These are phyloP conservation scores for Leishmania lainsoni DNA, from an alignment of 208 protist species.

Conservation along the genomic window DNA sequence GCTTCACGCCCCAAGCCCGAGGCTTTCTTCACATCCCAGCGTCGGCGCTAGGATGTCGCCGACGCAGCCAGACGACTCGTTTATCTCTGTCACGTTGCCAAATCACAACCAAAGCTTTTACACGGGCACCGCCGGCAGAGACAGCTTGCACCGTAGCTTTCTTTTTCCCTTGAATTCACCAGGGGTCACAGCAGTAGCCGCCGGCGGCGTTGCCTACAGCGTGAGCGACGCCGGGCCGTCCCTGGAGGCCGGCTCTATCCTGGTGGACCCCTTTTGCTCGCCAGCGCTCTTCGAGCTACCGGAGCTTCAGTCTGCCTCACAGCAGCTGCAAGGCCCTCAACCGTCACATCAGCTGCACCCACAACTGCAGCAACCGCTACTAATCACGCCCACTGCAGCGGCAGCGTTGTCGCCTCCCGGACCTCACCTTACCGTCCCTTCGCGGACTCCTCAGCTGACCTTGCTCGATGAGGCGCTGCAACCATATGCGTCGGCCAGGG, in stretches of 20 bases:
- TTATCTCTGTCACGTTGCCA: not conserved
- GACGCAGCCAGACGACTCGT: not conserved
- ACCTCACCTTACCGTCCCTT: not conserved
- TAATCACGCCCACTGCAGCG: not conserved
- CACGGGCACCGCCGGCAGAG: conserved; percentile 29
- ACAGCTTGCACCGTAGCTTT: conserved; percentile 41
- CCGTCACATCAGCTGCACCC: not conserved
- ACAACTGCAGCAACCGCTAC: not conserved
- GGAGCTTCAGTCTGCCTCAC: not conserved
- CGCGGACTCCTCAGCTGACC: not conserved
- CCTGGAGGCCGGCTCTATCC: not conserved
- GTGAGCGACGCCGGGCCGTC: not conserved
- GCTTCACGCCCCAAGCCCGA: not conserved
- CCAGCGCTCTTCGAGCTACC: conserved; percentile 9
- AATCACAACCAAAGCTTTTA: conserved; percentile 40
- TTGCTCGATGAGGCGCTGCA: not conserved
- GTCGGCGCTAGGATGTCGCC: not conserved
- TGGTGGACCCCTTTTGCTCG: conserved; percentile 20
- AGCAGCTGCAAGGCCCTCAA: not conserved
- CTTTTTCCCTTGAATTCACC: conserved; percentile 26
- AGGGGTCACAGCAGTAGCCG: not conserved
- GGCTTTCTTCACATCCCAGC: not conserved
- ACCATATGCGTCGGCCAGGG: not conserved
- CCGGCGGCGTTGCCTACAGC: not conserved
- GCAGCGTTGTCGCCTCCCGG: not conserved